These are phyloP conservation scores for Beta corolliflora DNA, from an alignment of 179 eudicot genomes.

Conservation along the genomic window DNA sequence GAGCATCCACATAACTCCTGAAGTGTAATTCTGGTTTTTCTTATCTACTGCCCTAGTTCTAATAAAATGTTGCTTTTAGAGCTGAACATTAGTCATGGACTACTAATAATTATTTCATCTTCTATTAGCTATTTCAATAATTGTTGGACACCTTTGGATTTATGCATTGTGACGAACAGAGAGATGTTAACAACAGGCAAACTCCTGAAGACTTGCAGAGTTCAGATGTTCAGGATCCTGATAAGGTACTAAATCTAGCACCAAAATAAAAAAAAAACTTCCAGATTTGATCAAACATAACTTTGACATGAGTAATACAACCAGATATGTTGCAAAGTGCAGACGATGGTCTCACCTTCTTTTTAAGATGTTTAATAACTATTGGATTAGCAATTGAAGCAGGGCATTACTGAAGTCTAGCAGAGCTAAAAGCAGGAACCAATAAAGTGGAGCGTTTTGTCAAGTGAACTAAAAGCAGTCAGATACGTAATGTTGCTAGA, in stretches of 20 bases:
- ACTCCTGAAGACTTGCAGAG: neutral
- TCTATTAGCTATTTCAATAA: neutral
- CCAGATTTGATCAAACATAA: neutral
- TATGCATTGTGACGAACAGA: neutral
- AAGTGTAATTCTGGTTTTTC: neutral
- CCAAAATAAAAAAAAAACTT: neutral
- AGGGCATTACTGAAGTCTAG: neutral
- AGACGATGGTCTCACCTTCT: neutral
- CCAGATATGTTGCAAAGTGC: neutral
- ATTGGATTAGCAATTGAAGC: neutral
- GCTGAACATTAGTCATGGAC: neutral
- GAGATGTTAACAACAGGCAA: neutral
- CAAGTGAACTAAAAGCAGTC: neutral
- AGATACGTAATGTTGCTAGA: neutral
- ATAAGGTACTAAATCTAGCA: neutral
- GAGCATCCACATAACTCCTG: neutral
- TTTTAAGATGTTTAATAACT: neutral
- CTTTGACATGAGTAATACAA: neutral
- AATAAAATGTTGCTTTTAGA: neutral
- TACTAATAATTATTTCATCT: neutral
- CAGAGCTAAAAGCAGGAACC: neutral
- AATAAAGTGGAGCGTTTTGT: neutral
- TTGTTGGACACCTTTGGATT: neutral
- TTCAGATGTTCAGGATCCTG: neutral
- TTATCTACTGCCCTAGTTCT: neutral